Evolutionary conservation across 805 yeast genomes (phyloP), one percentile per base, ranked within the genome.

Genomic region (Kodamaea nitidulidarum): DNA sequence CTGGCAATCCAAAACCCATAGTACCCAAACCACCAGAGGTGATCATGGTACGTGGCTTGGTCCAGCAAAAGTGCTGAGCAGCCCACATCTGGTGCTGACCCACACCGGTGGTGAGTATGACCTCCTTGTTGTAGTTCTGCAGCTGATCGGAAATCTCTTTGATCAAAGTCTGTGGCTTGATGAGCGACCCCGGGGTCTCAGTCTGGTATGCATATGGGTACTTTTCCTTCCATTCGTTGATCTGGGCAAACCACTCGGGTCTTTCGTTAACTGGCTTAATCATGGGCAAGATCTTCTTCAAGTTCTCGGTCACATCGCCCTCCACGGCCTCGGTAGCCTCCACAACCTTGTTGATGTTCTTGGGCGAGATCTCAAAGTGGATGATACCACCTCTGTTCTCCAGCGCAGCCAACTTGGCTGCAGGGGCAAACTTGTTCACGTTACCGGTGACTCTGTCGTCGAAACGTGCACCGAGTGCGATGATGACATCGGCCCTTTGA

Each of bases 81-180:
- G 98, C 95, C 98, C 98, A 91, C 98, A 91, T 91, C 73, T 91
- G 98, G 75, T 91, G 98, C 74, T 93, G 98, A 45, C 98, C 98
- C 38, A 93, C 98, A 75, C 98, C 98, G 26, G 98, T 93, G 39
- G 98, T 84, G 52, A 91, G 83, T 53, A 90, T 78, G 43, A 87
- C 88, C 52, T 85, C 90, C 56, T 78, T 85, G 47, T 71, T 72
- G 40, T 75, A 73, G 39, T 70, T 76, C 36, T 68, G 63, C 22
- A 88, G 81, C 51, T 88, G 81, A 46, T 78, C 75, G 2, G 93
- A 78, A 41, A 93, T 75, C 64, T 86, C 91, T 32, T 73, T 63
- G 48, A 93, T 79, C 36, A 91, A 80, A 31, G 97, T 87, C 72
- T 93, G 98, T 34, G 98, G 98, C 61, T 88, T 90, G 52, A 91